A percentile compares a stretch with the other conserved stretches of the same genome.
Evolutionary conservation across 2,329 filamentous ascomycete genomes (phyloP).

Genomic region (Cytospora paraplurivora): DNA sequence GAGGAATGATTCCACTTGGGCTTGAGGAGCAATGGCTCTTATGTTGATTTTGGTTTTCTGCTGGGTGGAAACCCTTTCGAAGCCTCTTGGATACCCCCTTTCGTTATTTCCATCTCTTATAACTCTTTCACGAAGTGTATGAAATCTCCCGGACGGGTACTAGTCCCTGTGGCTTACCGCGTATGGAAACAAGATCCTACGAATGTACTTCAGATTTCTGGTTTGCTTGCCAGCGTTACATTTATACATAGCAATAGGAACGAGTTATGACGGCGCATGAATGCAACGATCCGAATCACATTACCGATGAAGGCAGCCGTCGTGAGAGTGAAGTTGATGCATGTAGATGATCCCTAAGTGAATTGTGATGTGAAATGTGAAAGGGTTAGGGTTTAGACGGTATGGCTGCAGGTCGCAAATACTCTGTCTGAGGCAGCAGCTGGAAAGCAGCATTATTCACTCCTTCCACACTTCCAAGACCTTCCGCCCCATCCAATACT

Average conservation of each 20-base stretch:
- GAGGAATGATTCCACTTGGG: slow-evolving; percentile 19
- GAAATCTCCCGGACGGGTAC: not conserved
- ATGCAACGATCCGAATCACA: not conserved
- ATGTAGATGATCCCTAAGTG: too few relatives aligned
- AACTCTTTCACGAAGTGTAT: not conserved
- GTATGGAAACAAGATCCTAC: not conserved
- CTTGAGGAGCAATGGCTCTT: not conserved
- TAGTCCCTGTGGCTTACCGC: not conserved
- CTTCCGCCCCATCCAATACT: not conserved
- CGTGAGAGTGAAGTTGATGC: too few relatives aligned
- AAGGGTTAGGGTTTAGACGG: too few relatives aligned
- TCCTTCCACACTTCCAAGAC: too few relatives aligned
- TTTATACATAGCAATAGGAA: not conserved
- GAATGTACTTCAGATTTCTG: not conserved
- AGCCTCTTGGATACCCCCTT: not conserved
- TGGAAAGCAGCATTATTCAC: too few relatives aligned
- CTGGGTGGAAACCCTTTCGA: not conserved
- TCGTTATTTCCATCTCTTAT: not conserved
- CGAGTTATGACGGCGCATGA: not conserved
- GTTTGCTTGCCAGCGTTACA: not conserved
- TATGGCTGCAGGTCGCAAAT: too few relatives aligned
- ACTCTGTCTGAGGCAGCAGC: too few relatives aligned
- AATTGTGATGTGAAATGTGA: too few relatives aligned
- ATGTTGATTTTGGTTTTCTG: not conserved
- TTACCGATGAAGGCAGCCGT: not conserved